Evolutionary conservation across 2,329 filamentous ascomycete genomes (phyloP).

Genomic region (Cryphonectria japonica): DNA sequence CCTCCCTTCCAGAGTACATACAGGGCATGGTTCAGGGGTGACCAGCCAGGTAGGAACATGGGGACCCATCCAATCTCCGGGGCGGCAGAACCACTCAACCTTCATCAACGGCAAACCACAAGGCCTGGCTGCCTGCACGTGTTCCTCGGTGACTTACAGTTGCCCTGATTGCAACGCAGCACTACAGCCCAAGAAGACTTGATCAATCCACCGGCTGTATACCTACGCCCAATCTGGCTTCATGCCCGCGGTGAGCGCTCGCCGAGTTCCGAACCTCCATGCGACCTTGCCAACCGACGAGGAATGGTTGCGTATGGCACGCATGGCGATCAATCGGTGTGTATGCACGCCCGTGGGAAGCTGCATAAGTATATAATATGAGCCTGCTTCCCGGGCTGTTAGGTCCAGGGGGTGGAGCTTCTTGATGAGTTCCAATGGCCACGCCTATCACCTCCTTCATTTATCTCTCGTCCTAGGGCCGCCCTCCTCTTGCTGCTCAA

Average conservation of each 20-base stretch:
- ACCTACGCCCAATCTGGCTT: conserved; percentile 22
- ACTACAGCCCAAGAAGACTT: conserved; percentile 5
- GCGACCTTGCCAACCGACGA: conserved; percentile 1
- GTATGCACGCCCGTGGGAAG: conserved; percentile 1
- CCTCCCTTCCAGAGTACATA: background rate
- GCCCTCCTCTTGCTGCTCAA: background rate
- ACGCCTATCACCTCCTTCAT: conserved; percentile 10
- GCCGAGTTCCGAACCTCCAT: conserved; percentile 22
- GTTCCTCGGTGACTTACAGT: conserved; percentile 3
- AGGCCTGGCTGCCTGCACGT: conserved; percentile 22
- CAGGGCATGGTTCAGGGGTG: conserved; percentile 12
- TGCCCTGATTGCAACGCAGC: conserved; percentile 15
- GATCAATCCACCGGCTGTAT: conserved; percentile 16
- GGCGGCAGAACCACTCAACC: background rate
- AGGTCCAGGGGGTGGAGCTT: background rate
- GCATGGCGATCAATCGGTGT: background rate
- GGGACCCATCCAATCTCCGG: conserved; percentile 13
- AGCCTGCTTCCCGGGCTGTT: background rate
- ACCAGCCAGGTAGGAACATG: background rate
- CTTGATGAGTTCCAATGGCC: conserved; percentile 5
- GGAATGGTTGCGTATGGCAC: background rate
- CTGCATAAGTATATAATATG: conserved; percentile 18
- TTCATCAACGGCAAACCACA: conserved; percentile 23
- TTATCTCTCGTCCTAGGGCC: background rate
- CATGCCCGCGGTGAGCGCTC: conserved; percentile 21